Base-by-base conservation (phyloP, 192 early-diverging fungal species). In the Coemansia sp. region DNA sequence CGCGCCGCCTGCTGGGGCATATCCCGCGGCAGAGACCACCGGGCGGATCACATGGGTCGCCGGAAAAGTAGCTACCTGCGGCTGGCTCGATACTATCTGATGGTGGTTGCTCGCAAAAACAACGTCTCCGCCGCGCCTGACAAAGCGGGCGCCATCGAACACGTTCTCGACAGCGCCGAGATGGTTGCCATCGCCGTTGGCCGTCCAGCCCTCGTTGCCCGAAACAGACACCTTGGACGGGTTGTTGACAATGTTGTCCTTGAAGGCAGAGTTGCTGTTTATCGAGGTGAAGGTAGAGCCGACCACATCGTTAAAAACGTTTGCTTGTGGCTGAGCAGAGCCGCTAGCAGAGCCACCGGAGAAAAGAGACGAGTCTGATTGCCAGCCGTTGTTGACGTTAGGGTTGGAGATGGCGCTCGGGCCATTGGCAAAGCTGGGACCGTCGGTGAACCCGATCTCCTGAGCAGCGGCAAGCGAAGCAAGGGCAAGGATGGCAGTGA, bases 211-310 rank as follows among this genome's bases (percentile, higher is more conserved):
- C 32, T 73, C 64, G 58, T 79, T 70, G 46, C 76, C 76, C 50
- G 56, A 58, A 20, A 70, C 71, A 11, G 49, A 47, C 9, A 56
- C 58, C 20, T 30, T 14, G 18, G 71, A 73, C 4, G 76, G 76
- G 76, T 73, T 79, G 71, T 79, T 79, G 53, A 79, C 54, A 24
- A 79, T 47, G 64, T 73, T 79, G 64, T 73, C 76, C 58, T 79
- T 79, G 67, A 70, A 60, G 0, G 71, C 76, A n/a, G 67, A 30
- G 64, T 79, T 79, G 23, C 59, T 39, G 61, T 79, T 79, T 45
- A 79, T 62, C 28, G 53, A 62, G 14, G 71, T 69, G 49, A 79
- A 79, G 1, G 67, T 62, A 25, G 76, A 73, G 22, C 76, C 71
- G 0, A 67, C 60, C 11, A 79, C 39, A 54, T 79, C 59, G 71